Percentiles rank a stretch among this genome's conserved stretches.
These are phyloP conservation scores for Lupinus albus DNA, from an alignment of 306 rosid species.

Conservation along the genomic window DNA sequence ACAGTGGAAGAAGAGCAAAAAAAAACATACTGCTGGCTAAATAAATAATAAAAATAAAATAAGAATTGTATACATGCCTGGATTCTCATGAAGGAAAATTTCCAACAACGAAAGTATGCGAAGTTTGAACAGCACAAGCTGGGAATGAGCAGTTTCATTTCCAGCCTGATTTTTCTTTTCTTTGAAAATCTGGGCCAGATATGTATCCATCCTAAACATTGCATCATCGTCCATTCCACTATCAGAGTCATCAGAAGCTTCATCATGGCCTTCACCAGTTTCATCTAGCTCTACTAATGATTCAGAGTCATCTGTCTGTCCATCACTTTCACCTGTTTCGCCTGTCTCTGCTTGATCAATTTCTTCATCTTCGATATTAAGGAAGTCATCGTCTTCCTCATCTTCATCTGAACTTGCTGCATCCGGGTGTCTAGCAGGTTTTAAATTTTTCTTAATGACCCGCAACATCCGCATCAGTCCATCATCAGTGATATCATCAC, in stretches of 20 bases:
- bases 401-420: conserved; percentile 57
- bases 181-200: conserved; percentile 81
- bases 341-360: conserved; percentile 75
- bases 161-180: conserved; percentile 79
- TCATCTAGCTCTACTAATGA: conserved; percentile 63
- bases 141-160: conserved; percentile 83
- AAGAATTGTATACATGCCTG: conserved; percentile 55
- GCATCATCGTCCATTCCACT: conserved; percentile 99
- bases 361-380: conserved; percentile 79
- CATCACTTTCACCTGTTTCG: conserved; percentile 83
- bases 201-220: conserved; percentile 88
- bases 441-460: conserved; percentile 73
- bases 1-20: background rate
- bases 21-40: conserved; percentile 8
- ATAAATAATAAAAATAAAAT: background rate
- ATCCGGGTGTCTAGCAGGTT: conserved; percentile 80
- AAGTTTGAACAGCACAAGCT: conserved; percentile 84
- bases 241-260: conserved; percentile 87
- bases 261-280: conserved; percentile 49
- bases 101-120: conserved; percentile 90
- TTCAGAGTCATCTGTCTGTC: conserved; percentile 81
- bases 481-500: conserved; percentile 68
- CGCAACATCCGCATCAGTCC: conserved; percentile 81
- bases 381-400: conserved; percentile 62
- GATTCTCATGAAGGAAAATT: conserved; percentile 90